Base-by-base conservation (phyloP, 371 early-diverging fungal species). In the Umbelopsis sp. region DNA sequence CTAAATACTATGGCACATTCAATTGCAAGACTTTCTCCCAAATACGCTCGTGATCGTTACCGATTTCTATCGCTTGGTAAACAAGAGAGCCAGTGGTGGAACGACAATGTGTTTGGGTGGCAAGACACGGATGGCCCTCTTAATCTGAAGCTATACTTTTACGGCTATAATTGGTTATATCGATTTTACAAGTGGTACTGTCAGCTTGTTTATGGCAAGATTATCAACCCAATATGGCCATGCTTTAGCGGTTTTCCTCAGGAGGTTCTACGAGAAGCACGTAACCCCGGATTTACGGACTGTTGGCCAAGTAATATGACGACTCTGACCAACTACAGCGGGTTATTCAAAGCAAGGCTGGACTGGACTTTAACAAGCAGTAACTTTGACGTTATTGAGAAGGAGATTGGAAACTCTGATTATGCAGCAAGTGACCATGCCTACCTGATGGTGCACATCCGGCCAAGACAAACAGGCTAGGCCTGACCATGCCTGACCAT, bases 1-100 rank as follows among this genome's bases (percentile, higher is more conserved):
- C 71, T 94, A 24, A 94, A 94, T 73, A 94, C 94, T 0, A 88
- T 94, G 82, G 92, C 88, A 0, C 94, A 93, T 67, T 91, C 91
- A 1, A 86, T 93, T 50, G 93, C 91, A 0, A 80, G 94, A 6
- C 72, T 94, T 1, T 90, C 92, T 37, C 84, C 88, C 1, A 79
- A 76, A 45, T 91, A 87, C 69, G 88, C 90, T 7, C 75, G 76
- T 3, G 94, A 93, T 70, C 79, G 84, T 68, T 91, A 89, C 72
- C 77, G 94, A 20, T 80, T 80, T 63, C 78, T 85, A 29, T 86
- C 89, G 0, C 51, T 94, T 4, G 92, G 92, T 0, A 77, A 75
- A 64, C 82, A 88, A 16, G 94, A 94, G 68, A 80, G 91, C 45
- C 87, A 86, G 65, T 93, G 92, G 91, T 92, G 91, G 88, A 78